Evolutionary conservation across 2,329 filamentous ascomycete species (phyloP), one percentile per base, ranked within the genome.

Genomic region (Tolypocladium tropicale): DNA sequence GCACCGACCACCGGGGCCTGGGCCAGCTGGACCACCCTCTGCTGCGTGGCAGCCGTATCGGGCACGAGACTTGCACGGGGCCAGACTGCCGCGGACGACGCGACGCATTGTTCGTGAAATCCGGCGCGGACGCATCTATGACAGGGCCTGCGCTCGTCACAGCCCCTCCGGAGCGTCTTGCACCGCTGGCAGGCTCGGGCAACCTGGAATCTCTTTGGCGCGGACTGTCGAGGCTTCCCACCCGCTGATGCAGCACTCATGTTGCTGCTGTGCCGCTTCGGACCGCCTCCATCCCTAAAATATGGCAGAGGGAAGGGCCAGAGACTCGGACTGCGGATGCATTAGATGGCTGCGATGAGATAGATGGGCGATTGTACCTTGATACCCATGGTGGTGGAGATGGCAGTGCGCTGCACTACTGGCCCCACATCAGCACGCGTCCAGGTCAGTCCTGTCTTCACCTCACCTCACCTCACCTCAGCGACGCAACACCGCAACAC

Each of bases 81-180:
- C 43, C 43, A 46, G 23, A 14, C 23, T 16, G 23, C 12, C 14
- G 43, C 43, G 6, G 43, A 28, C 6, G 43, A 48, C 3, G 43
- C 43, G 5, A 65, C 58, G 53, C 74, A 77, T 43, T 74, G 68
- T 18, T 72, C 67, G 5, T 61, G 70, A 14, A 76, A 62, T n/a
- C 74, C 75, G 16, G 73, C 71, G 39, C 70, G 68, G 56, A 70
- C 59, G 62, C 75, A 77, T 53, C 75, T 64, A 54, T 67, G 67
- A 62, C 75, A 77, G 12, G 75, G 75, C 48, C 75, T 65, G 52
- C 67, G 70, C 61, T 77, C 74, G 62, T 70, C 76, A 60, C 75
- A 77, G 1, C 73, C 74, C 34, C 74, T 68, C 33, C 74, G 71
- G 14, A 76, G 65, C 21, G 64, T 67, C 58, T 74, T 73, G 64